Conservation (phyloP, 108 stramenopile species). For the Craspedostauros australis region DNA sequence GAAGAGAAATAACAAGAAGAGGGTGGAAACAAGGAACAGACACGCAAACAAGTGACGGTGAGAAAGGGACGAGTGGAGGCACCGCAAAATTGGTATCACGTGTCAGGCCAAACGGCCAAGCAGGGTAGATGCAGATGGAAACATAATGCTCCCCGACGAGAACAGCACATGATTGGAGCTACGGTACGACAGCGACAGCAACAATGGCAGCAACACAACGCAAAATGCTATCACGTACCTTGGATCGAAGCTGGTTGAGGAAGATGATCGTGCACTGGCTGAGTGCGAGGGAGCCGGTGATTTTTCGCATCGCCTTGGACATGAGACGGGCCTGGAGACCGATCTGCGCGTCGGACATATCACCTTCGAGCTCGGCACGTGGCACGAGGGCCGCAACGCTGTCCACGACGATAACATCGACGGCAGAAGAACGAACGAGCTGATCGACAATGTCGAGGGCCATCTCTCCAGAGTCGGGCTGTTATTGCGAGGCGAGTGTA, state of each 20-base stretch:
- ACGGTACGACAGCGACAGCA: no score
- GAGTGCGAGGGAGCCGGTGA: conserved; percentile 75
- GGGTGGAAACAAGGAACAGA: not conserved
- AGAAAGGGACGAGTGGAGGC: not conserved
- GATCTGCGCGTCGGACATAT: conserved; percentile 86
- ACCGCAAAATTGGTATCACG: not conserved
- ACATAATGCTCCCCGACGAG: no score
- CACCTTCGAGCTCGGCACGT: conserved; percentile 90
- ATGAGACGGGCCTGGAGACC: conserved; percentile 92
- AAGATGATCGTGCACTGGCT: conserved; percentile 90
- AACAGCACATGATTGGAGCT: no score
- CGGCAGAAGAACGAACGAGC: conserved; percentile 81
- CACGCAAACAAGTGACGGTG: not conserved
- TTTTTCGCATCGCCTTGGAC: conserved; percentile 96
- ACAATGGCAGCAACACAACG: conserved; percentile 43
- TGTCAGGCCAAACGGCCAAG: not conserved
- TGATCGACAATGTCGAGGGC: conserved; percentile 96
- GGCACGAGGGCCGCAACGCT: conserved; percentile 94
- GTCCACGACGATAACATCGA: conserved; percentile 95
- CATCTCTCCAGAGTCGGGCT: conserved; percentile 97
- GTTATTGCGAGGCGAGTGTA: no score
- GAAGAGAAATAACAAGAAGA: not conserved
- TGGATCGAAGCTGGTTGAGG: conserved; percentile 89
- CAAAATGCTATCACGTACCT: conserved; percentile 82
- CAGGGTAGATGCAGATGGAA: not conserved